Evolutionary conservation across 1,284 basidiomycete genomes (phyloP).

Genomic region (Sporisorium graminicola): DNA sequence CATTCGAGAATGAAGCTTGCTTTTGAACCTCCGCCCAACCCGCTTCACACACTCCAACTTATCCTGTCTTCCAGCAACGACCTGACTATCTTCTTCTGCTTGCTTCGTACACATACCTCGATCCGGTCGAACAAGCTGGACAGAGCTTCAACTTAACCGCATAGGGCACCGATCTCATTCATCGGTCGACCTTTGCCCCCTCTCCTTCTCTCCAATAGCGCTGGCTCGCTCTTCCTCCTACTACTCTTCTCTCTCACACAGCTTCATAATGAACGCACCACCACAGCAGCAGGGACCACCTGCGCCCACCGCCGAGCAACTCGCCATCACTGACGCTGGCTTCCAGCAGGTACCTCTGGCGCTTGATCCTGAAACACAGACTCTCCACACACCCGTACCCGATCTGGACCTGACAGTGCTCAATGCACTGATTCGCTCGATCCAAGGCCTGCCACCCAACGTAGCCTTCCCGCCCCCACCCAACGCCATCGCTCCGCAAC

Average conservation of each 20-base stretch:
- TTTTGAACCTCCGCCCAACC: neutral
- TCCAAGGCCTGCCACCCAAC: conserved; percentile 60
- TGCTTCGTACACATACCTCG: neutral
- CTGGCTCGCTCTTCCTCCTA: conserved; percentile 11
- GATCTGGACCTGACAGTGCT: conserved; percentile 63
- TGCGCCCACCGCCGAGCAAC: conserved; percentile 59
- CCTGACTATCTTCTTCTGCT: neutral
- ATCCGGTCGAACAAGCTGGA: neutral
- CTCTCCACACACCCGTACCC: conserved; percentile 44
- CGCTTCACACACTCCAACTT: neutral
- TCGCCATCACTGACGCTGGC: conserved; percentile 58
- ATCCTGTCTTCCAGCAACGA: neutral
- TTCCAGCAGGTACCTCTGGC: conserved; percentile 57
- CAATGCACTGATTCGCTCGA: conserved; percentile 66
- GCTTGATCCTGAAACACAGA: conserved; percentile 44
- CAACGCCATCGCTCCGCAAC: conserved; percentile 65
- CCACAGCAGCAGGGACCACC: conserved; percentile 55
- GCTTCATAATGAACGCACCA: conserved; percentile 38
- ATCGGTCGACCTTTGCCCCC: neutral
- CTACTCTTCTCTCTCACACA: neutral
- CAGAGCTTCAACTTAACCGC: neutral
- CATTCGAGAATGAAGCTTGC: neutral
- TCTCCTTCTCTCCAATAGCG: neutral
- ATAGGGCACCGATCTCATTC: neutral
- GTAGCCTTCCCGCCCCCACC: conserved; percentile 67